Evolutionary conservation across 306 rosid species (phyloP).

Genomic region (Gleditsia sinensis): DNA sequence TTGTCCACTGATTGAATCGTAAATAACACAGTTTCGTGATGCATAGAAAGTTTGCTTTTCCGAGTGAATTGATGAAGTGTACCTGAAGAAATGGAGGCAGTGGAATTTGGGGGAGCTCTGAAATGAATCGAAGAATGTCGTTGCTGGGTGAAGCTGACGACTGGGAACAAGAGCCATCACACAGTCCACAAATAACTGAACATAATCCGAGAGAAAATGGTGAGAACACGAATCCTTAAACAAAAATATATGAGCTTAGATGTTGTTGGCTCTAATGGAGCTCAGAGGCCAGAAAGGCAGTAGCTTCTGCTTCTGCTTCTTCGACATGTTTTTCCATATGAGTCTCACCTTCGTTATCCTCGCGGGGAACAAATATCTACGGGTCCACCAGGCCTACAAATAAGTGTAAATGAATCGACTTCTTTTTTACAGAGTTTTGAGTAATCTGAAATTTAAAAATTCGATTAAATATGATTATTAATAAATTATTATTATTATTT

Average conservation of each 20-base stretch:
- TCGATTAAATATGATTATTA: too few species aligned
- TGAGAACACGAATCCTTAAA: neutral
- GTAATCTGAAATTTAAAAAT: too few species aligned
- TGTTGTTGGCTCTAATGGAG: neutral
- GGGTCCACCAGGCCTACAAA: neutral
- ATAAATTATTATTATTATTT: too few species aligned
- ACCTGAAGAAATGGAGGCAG: slow-evolving; percentile 54
- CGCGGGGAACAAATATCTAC: neutral
- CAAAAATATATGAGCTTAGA: neutral
- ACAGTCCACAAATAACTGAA: neutral
- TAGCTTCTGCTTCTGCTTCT: neutral
- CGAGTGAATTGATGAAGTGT: slow-evolving; percentile 40
- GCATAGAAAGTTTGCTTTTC: slow-evolving; percentile 34
- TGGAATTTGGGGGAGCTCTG: slow-evolving; percentile 57
- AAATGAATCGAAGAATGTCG: slow-evolving; percentile 66
- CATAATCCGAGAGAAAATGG: neutral
- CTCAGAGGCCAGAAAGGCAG: neutral
- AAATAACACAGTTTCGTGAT: slow-evolving; percentile 20
- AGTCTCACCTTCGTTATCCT: neutral
- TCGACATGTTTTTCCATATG: neutral
- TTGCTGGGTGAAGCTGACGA: slow-evolving; percentile 68
- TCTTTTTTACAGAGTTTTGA: too few species aligned
- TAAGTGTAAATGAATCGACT: too few species aligned
- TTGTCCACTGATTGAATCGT: slow-evolving; percentile 29
- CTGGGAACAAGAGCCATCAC: slow-evolving; percentile 70